Evolutionary conservation across 2,329 filamentous ascomycete species (phyloP).

Genomic region (Didymella keratinophila): DNA sequence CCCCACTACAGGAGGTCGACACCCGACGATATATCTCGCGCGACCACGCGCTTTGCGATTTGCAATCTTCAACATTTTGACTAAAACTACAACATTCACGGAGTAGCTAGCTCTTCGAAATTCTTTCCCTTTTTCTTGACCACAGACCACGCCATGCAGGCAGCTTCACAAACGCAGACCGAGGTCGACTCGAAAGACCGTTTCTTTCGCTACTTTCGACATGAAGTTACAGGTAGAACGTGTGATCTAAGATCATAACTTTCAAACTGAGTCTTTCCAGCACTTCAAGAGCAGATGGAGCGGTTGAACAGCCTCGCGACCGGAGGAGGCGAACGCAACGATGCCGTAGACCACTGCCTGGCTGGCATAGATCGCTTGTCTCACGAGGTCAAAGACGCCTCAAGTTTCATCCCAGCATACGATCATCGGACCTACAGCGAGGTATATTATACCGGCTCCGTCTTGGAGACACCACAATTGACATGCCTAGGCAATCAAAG

Average conservation of each 20-base stretch:
- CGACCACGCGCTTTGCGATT: constrained; percentile 6
- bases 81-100: background rate
- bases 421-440: constrained; percentile 87
- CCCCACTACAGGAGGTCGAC: too few relatives aligned
- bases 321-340: constrained; percentile 76
- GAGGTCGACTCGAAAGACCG: constrained; percentile 69
- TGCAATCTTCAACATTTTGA: background rate
- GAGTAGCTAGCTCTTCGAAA: background rate
- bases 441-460: constrained; percentile 54
- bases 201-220: constrained; percentile 85
- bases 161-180: constrained; percentile 21
- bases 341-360: constrained; percentile 82
- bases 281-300: constrained; percentile 77
- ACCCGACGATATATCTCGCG: constrained; percentile 14
- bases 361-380: constrained; percentile 81
- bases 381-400: constrained; percentile 83
- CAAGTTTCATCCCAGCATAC: constrained; percentile 83
- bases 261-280: constrained; percentile 55
- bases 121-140: background rate
- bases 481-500: constrained; percentile 74
- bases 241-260: background rate
- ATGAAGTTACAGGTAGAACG: constrained; percentile 71
- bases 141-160: constrained; percentile 14
- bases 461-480: constrained; percentile 16
- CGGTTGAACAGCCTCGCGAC: constrained; percentile 69